These are phyloP conservation scores for Colletotrichum higginsianum DNA, from an alignment of 2,329 filamentous ascomycete genomes.

Conservation along the genomic window DNA sequence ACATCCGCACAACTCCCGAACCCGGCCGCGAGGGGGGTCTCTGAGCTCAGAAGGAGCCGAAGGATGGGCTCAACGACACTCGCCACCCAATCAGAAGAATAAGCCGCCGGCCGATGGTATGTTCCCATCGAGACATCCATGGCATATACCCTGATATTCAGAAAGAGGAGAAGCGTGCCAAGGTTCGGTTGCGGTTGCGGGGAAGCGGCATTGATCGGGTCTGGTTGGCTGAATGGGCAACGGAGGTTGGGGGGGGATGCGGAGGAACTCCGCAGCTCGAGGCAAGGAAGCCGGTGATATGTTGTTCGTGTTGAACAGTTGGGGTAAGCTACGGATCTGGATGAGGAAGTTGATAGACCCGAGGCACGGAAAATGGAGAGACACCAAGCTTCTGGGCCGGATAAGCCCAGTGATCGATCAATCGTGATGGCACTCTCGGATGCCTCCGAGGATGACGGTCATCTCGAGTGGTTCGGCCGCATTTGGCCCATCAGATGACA, in stretches of 20 bases:
- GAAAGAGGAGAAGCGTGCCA: neutral
- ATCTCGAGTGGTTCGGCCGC: neutral
- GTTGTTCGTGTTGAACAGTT: neutral
- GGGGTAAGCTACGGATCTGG: neutral
- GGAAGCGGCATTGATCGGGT: constrained; percentile 26
- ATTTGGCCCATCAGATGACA: neutral
- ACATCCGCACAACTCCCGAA: no score
- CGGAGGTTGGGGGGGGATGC: constrained; percentile 7
- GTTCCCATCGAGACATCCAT: neutral
- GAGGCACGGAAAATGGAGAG: neutral
- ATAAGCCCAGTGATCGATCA: neutral
- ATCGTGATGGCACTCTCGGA: neutral
- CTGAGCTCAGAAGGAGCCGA: no score
- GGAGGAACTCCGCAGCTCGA: constrained; percentile 29
- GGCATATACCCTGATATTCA: neutral
- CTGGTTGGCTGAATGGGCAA: constrained; percentile 6
- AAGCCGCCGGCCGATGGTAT: neutral
- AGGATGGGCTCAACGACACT: neutral
- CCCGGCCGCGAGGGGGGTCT: no score
- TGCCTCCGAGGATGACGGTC: neutral
- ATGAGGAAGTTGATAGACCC: neutral
- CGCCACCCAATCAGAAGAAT: neutral
- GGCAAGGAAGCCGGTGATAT: neutral
- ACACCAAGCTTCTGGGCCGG: neutral
- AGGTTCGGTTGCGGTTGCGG: constrained; percentile 15